Percentiles rank a stretch among this genome's conserved stretches.
Conservation (phyloP, 371 early-diverging fungal species). For the Nosema muscidifuracis region DNA sequence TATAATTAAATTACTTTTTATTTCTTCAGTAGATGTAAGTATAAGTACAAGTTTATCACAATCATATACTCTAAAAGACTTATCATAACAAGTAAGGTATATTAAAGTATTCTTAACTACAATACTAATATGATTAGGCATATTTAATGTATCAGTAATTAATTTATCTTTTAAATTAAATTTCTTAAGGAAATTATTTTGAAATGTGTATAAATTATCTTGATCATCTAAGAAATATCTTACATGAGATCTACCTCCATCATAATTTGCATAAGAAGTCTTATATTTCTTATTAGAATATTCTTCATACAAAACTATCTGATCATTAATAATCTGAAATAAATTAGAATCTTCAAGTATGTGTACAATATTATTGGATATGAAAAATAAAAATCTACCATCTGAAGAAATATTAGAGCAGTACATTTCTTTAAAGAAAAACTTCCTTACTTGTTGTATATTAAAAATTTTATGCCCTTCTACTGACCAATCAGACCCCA, state of each 20-base stretch:
- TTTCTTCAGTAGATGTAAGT: slow-evolving; percentile 14
- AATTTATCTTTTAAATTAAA: background rate
- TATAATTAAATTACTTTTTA: slow-evolving; percentile 4
- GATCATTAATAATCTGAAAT: background rate
- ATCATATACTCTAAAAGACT: slow-evolving; percentile 21
- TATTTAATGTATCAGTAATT: background rate
- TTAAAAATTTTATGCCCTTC: background rate
- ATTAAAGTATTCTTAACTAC: slow-evolving; percentile 5
- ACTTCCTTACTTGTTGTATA: slow-evolving; percentile 1
- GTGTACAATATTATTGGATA: slow-evolving; percentile 12
- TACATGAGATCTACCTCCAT: slow-evolving; percentile 6
- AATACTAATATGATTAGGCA: slow-evolving; percentile 13
- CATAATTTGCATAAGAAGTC: background rate
- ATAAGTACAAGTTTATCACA: background rate
- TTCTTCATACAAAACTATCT: background rate
- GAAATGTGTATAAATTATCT: background rate
- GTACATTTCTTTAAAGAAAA: background rate
- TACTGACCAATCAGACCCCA: background rate
- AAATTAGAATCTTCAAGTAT: background rate
- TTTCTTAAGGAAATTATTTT: slow-evolving; percentile 13
- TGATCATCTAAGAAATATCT: slow-evolving; percentile 13
- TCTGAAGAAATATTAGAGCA: background rate
- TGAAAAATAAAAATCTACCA: background rate
- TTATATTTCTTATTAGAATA: background rate
- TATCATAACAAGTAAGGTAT: slow-evolving; percentile 17